These are phyloP conservation scores for Populus simonii DNA, from an alignment of 345 rosid species.

Conservation along the genomic window DNA sequence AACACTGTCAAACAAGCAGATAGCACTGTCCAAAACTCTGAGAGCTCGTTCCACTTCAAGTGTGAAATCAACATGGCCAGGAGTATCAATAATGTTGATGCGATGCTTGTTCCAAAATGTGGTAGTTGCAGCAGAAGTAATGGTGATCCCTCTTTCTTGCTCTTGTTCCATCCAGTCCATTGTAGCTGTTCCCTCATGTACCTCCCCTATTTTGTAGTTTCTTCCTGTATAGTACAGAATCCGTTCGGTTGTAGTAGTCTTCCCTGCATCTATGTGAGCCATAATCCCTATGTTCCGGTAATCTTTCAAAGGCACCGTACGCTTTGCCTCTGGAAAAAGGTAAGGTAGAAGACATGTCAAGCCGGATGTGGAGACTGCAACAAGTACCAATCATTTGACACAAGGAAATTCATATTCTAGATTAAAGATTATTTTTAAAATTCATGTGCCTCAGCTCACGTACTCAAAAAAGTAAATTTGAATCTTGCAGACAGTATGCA, in stretches of 20 bases:
- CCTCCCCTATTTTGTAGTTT: conserved; percentile 97
- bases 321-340: conserved; percentile 51
- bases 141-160: conserved; percentile 97
- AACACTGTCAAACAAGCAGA: conserved; percentile 95
- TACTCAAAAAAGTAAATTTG: neutral
- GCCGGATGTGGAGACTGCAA: conserved; percentile 3
- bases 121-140: conserved; percentile 95
- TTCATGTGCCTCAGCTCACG: no score
- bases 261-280: conserved; percentile 99
- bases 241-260: conserved; percentile 92
- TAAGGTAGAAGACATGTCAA: conserved; percentile 8
- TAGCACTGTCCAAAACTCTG: conserved; percentile 91
- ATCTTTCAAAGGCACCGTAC: conserved; percentile 67
- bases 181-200: conserved; percentile 96
- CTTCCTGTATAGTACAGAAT: conserved; percentile 84
- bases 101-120: conserved; percentile 88
- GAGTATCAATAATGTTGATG: conserved; percentile 93
- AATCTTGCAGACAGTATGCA: neutral
- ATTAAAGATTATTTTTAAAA: neutral
- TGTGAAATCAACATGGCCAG: conserved; percentile 95
- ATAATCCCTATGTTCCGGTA: conserved; percentile 93
- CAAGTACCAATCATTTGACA: neutral
- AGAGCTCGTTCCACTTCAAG: conserved; percentile 98
- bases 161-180: conserved; percentile 99
- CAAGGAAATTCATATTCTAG: neutral